phyloP scores from a whole-genome alignment of 2,329 filamentous ascomycete genomes.

The Phialophora expanda region DNA sequence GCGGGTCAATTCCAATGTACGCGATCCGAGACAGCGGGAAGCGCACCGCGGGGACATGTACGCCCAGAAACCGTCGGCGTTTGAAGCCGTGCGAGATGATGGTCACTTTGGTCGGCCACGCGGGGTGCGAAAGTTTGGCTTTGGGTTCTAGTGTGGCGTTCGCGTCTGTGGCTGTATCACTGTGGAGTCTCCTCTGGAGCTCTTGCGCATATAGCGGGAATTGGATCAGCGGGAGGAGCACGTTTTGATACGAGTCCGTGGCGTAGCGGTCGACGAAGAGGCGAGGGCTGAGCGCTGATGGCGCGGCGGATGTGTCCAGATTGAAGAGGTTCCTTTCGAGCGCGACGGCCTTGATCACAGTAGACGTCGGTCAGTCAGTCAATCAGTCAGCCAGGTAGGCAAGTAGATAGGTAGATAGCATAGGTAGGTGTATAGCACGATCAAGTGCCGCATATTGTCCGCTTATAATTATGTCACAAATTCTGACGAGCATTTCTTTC shows the following conservation, averaged over 20 bases:
- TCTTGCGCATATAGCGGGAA: constrained; percentile 45
- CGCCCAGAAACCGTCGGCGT: constrained; percentile 63
- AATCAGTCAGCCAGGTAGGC: background rate
- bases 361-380: background rate
- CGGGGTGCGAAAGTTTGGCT: background rate
- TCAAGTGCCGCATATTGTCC: too few relatives aligned
- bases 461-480: too few relatives aligned
- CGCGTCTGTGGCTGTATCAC: background rate
- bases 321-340: constrained; percentile 31
- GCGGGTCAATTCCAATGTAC: constrained; percentile 70
- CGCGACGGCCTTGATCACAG: constrained; percentile 20
- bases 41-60: constrained; percentile 68
- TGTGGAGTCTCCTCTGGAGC: background rate
- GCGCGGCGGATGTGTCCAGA: constrained; percentile 7
- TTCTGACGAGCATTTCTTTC: too few relatives aligned
- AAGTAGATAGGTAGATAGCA: background rate
- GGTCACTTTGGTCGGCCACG: constrained; percentile 65
- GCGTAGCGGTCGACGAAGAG: constrained; percentile 71
- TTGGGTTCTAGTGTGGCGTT: background rate
- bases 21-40: constrained; percentile 45
- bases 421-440: background rate
- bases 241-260: constrained; percentile 84
- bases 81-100: constrained; percentile 76
- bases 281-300: constrained; percentile 39
- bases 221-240: constrained; percentile 74